Conservation (phyloP, 441 rosid species). For the Biscutella laevigata region DNA sequence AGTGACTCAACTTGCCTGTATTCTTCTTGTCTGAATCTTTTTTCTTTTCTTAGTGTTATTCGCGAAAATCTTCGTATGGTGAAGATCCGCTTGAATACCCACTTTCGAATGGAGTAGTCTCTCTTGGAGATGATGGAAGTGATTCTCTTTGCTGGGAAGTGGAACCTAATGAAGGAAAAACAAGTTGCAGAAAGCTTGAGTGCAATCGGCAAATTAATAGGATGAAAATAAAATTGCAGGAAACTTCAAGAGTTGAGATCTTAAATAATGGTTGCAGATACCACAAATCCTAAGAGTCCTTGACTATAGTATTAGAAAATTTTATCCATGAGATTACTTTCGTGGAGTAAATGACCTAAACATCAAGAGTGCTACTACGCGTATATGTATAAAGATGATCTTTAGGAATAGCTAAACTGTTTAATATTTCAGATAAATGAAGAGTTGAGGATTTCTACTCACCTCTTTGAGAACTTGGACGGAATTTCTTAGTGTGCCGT, state of each 20-base stretch:
- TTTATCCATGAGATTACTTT: no score
- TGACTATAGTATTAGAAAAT: no score
- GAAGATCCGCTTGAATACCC: slow-evolving; percentile 79
- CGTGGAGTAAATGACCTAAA: no score
- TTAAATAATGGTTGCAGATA: not conserved
- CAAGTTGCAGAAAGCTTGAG: not conserved
- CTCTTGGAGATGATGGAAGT: slow-evolving; percentile 73
- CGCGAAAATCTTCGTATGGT: slow-evolving; percentile 77
- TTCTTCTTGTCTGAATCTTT: no score
- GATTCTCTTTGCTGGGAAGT: slow-evolving; percentile 66
- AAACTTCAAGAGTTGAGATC: not conserved
- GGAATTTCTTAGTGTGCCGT: slow-evolving; percentile 88
- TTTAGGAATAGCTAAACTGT: not conserved
- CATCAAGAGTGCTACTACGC: no score
- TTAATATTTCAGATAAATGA: not conserved
- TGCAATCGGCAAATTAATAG: not conserved
- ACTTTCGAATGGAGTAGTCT: slow-evolving; percentile 52
- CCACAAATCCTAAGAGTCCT: not conserved
- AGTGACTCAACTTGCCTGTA: no score
- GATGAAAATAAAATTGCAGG: not conserved
- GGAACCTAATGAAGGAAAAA: slow-evolving; percentile 43
- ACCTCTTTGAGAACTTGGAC: slow-evolving; percentile 78
- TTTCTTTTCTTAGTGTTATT: no score
- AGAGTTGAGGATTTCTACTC: not conserved
- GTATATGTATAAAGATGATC: no score